Conservation (phyloP, 1,284 basidiomycete genomes). For the Puccinia horiana region DNA sequence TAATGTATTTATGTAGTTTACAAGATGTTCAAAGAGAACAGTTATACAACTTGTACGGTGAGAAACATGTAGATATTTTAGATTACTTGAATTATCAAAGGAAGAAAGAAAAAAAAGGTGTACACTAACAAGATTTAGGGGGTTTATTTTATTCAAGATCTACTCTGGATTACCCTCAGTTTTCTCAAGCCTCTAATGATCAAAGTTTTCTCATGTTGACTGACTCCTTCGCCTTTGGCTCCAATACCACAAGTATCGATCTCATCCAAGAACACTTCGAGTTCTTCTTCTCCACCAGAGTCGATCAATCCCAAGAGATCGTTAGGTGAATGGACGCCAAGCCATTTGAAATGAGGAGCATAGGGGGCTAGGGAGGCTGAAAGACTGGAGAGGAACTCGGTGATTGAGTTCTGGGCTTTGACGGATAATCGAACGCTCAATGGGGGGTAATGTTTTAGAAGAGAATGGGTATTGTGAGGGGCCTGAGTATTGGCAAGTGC, state of each 20-base stretch:
- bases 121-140: neutral
- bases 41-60: too few relatives aligned
- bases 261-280: constrained; percentile 33
- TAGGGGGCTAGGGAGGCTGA: constrained; percentile 28
- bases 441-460: neutral
- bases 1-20: too few relatives aligned
- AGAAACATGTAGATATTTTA: neutral
- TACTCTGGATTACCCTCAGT: constrained; percentile 13
- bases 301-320: constrained; percentile 28
- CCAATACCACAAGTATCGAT: constrained; percentile 38
- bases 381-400: constrained; percentile 23
- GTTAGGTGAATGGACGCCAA: constrained; percentile 12
- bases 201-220: constrained; percentile 29
- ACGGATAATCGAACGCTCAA: constrained; percentile 19
- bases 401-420: constrained; percentile 33
- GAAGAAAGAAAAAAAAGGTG: neutral
- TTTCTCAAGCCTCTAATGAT: constrained; percentile 35
- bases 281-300: constrained; percentile 17
- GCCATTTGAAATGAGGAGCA: constrained; percentile 29
- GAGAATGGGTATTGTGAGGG: neutral
- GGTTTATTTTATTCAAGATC: neutral
- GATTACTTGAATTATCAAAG: neutral
- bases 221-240: constrained; percentile 36
- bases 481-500: neutral
- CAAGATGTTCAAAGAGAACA: too few relatives aligned